Evolutionary conservation across 805 yeast genomes (phyloP).

Genomic region (Jamesozyma lodderae): DNA sequence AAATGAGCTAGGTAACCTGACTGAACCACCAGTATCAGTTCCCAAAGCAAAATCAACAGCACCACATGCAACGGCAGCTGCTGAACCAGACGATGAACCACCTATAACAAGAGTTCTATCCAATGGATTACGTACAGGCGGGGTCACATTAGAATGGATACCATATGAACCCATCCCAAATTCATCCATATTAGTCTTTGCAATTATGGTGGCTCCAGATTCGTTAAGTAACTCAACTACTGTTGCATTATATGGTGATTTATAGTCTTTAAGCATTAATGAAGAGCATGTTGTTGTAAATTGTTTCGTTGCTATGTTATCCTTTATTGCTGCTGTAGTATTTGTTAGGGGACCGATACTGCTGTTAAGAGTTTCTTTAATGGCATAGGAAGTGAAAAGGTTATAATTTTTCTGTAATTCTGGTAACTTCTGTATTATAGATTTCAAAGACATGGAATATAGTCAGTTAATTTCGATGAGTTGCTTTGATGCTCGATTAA

Average conservation of each 20-base stretch:
- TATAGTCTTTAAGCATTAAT: slow-evolving; percentile 44
- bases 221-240: slow-evolving; percentile 45
- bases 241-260: slow-evolving; percentile 77
- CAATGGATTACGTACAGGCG: slow-evolving; percentile 40
- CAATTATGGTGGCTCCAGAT: slow-evolving; percentile 49
- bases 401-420: slow-evolving; percentile 27
- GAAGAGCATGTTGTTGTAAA: slow-evolving; percentile 79
- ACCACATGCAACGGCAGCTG: slow-evolving; percentile 77
- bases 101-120: slow-evolving; percentile 39
- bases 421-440: slow-evolving; percentile 9
- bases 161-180: slow-evolving; percentile 93
- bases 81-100: slow-evolving; percentile 95
- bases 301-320: slow-evolving; percentile 62
- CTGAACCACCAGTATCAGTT: slow-evolving; percentile 96
- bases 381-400: slow-evolving; percentile 33
- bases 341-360: slow-evolving; percentile 22
- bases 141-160: slow-evolving; percentile 46
- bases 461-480: neutral
- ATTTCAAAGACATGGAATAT: slow-evolving; percentile 3
- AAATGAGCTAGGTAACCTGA: slow-evolving; percentile 84
- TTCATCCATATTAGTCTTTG: slow-evolving; percentile 90
- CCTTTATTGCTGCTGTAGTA: slow-evolving; percentile 52
- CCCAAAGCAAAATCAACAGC: slow-evolving; percentile 68
- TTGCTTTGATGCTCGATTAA: neutral
- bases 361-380: slow-evolving; percentile 5